These are phyloP conservation scores for Naganishia randhawae DNA, from an alignment of 768 basidiomycete species.

Conservation along the genomic window DNA sequence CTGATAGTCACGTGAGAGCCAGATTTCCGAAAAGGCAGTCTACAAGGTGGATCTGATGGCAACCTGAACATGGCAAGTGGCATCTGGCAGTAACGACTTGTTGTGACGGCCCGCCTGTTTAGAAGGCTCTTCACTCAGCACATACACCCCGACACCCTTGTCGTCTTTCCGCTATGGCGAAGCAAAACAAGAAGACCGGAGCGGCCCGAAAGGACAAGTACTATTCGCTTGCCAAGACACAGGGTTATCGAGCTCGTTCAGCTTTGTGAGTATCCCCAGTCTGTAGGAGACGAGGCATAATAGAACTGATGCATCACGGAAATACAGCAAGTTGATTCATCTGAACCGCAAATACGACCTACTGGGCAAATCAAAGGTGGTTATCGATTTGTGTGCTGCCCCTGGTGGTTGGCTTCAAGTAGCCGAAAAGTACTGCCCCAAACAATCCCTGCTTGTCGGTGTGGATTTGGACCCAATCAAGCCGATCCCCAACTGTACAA, in stretches of 20 bases:
- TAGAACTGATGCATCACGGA: not conserved
- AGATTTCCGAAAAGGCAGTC: constrained; percentile 9
- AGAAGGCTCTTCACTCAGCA: not conserved
- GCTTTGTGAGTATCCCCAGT: constrained; percentile 55
- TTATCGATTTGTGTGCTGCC: constrained; percentile 96
- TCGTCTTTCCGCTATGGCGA: constrained; percentile 42
- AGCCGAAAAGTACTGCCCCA: constrained; percentile 94
- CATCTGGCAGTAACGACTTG: not conserved
- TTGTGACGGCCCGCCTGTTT: not conserved
- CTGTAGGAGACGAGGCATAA: not conserved
- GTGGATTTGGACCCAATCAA: constrained; percentile 95
- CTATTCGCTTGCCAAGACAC: constrained; percentile 96
- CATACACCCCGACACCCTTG: not conserved
- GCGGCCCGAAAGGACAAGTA: constrained; percentile 96
- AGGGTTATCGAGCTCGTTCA: constrained; percentile 98
- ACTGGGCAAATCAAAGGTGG: constrained; percentile 76
- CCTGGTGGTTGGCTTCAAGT: constrained; percentile 99
- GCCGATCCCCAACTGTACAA: constrained; percentile 85
- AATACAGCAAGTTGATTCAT: constrained; percentile 78
- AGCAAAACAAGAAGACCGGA: constrained; percentile 53
- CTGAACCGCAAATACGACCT: constrained; percentile 96
- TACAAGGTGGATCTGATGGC: constrained; percentile 1
- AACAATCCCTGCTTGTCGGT: constrained; percentile 85
- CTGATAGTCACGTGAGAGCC: not conserved
- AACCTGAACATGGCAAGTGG: not conserved